Evolutionary conservation across 73 alveolate genomes (phyloP).

Genomic region (Tetrahymena thermophila): DNA sequence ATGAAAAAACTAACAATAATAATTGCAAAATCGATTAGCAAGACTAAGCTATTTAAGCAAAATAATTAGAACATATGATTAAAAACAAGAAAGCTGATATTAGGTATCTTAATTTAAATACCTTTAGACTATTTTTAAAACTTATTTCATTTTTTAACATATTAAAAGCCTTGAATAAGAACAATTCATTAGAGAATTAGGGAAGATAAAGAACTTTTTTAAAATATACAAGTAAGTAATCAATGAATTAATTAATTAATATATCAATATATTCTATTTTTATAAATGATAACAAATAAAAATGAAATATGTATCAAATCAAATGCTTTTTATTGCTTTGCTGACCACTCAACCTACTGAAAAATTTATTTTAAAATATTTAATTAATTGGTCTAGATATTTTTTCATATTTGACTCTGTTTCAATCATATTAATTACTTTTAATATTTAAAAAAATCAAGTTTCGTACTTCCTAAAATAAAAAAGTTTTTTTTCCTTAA

Average conservation of each 20-base stretch:
- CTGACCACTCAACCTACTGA: too few species aligned
- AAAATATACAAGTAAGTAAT: not conserved
- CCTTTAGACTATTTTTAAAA: not conserved
- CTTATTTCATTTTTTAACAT: not conserved
- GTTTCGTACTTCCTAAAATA: not conserved
- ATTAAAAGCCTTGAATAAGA: not conserved
- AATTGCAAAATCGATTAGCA: not conserved
- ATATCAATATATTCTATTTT: too few species aligned
- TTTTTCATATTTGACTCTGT: too few species aligned
- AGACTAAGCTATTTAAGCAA: too few species aligned
- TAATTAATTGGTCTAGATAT: too few species aligned
- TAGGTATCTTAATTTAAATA: not conserved
- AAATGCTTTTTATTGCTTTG: too few species aligned
- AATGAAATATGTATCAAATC: too few species aligned
- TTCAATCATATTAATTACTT: not conserved
- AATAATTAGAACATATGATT: too few species aligned
- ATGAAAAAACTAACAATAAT: not conserved
- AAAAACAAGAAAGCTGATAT: not conserved
- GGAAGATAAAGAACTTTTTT: not conserved
- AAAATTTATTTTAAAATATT: too few species aligned
- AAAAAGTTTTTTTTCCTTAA: not conserved
- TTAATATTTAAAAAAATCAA: not conserved
- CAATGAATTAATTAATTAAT: too few species aligned
- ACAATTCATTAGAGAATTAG: not conserved
- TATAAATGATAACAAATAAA: not conserved